Percentiles rank a stretch among this genome's conserved stretches.
phyloP scores from a whole-genome alignment of 2,329 filamentous ascomycete species.

The Alternaria atra region DNA sequence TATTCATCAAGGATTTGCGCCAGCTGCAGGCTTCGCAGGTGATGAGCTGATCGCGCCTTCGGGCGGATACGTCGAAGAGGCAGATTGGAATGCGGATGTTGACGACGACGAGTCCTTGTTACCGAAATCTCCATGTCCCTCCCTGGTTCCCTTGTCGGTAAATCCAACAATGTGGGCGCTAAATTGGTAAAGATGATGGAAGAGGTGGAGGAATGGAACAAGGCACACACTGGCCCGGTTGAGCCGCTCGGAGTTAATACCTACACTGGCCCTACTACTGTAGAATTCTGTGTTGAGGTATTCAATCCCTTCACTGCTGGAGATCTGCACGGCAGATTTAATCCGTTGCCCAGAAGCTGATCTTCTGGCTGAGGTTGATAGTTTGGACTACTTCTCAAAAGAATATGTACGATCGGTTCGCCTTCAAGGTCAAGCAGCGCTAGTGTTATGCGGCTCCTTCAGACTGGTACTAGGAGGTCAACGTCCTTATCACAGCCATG shows the following conservation, averaged over 20 bases:
- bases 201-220: not conserved
- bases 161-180: not conserved
- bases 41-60: not conserved
- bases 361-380: not conserved
- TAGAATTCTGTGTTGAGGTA: not conserved
- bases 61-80: not conserved
- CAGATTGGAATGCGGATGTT: not conserved
- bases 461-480: not conserved
- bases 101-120: not conserved
- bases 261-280: not conserved
- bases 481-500: not conserved
- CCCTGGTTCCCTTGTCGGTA: not conserved
- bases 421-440: not conserved
- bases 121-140: no score
- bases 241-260: not conserved
- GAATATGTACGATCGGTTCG: not conserved
- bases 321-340: not conserved
- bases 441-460: not conserved
- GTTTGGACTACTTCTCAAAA: not conserved
- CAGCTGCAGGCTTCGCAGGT: not conserved
- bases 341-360: not conserved
- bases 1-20: not conserved
- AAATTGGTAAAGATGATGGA: not conserved
- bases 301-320: not conserved
- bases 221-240: not conserved